Conservation (phyloP, 2,329 filamentous ascomycete genomes). For the Ciborinia camelliae region DNA sequence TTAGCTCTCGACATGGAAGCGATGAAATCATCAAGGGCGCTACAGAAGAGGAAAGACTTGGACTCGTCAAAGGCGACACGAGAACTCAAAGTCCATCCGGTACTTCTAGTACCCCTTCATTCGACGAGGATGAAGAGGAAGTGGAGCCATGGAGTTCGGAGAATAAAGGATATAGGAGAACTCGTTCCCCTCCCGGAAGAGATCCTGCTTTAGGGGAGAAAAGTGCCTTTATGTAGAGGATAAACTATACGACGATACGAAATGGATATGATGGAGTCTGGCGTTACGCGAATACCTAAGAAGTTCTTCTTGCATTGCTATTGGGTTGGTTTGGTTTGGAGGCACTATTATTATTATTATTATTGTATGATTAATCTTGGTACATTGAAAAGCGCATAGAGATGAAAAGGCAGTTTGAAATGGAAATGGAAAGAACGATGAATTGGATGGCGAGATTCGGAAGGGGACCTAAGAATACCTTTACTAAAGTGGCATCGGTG, state of each 20-base stretch:
- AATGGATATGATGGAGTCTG: conserved; percentile 13
- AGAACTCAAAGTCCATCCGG: conserved; percentile 22
- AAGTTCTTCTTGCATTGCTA: conserved; percentile 7
- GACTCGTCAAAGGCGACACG: conserved; percentile 74
- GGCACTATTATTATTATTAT: conserved; percentile 3
- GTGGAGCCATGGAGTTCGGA: conserved; percentile 9
- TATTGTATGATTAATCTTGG: conserved; percentile 2
- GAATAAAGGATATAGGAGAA: conserved; percentile 3
- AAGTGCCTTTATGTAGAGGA: conserved; percentile 1
- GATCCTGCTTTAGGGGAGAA: conserved; percentile 7
- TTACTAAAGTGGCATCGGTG: no score
- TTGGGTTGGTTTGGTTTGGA: not conserved
- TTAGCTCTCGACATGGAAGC: conserved; percentile 43
- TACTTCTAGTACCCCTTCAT: conserved; percentile 22
- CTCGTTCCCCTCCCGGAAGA: conserved; percentile 2
- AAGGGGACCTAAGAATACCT: no score
- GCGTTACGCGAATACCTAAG: conserved; percentile 15
- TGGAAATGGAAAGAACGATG: not conserved
- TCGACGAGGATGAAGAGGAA: conserved; percentile 30
- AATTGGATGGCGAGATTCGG: no score
- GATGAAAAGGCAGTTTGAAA: not conserved
- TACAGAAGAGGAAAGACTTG: conserved; percentile 79
- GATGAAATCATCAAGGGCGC: conserved; percentile 46
- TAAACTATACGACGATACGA: not conserved
- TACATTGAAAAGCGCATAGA: not conserved